A percentile compares a stretch with the other conserved stretches of the same genome.
phyloP scores from a whole-genome alignment of 2,329 filamentous ascomycete genomes.

The Ophiostoma sp. region DNA sequence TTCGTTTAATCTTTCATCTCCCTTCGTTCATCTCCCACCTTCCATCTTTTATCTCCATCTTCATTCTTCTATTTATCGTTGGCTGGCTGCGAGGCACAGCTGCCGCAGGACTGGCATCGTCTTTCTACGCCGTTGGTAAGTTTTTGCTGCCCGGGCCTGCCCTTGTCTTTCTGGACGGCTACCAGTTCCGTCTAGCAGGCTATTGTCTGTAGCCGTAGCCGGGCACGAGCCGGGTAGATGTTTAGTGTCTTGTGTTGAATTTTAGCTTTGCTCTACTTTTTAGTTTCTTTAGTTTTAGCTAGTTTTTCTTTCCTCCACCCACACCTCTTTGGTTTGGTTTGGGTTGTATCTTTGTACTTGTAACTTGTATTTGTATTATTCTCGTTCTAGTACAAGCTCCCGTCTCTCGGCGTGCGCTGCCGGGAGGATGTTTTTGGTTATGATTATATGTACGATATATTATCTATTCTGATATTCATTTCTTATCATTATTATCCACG shows the following conservation, averaged over 20 bases:
- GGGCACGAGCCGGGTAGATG: neutral
- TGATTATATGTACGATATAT: neutral
- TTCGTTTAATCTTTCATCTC: no score
- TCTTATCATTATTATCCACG: neutral
- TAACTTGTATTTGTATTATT: neutral
- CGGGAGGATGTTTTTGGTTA: neutral
- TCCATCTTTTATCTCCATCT: no score
- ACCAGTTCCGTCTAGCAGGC: neutral
- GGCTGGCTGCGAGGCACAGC: no score
- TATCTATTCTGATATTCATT: neutral
- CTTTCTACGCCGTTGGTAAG: neutral
- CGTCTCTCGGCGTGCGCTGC: slow-evolving; percentile 1
- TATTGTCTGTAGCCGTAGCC: neutral
- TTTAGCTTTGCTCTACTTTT: slow-evolving; percentile 8
- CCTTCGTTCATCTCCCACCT: no score
- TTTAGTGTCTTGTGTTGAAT: neutral
- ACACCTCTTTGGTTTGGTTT: neutral
- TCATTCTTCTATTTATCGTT: no score
- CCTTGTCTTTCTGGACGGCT: neutral
- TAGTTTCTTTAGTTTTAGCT: slow-evolving; percentile 2
- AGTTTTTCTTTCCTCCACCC: slow-evolving; percentile 7
- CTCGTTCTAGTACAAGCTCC: neutral
- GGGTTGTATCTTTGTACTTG: neutral
- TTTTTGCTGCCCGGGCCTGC: neutral
- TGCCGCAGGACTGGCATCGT: no score